A percentile compares a stretch with the other conserved stretches of the same genome.
These are phyloP conservation scores for Fragaria vesca DNA, from an alignment of 306 rosid species.

Conservation along the genomic window DNA sequence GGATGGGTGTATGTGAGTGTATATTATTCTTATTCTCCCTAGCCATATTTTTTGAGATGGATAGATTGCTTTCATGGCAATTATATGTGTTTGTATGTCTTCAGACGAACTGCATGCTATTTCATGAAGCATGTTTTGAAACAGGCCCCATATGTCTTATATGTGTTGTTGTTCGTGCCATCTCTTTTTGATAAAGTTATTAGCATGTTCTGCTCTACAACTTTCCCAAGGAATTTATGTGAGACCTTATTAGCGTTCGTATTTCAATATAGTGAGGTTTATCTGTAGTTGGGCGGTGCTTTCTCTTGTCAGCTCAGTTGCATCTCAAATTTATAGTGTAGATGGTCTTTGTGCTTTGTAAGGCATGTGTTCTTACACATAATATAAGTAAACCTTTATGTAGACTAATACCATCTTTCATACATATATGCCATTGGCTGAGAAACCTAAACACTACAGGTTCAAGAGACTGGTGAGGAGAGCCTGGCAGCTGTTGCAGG, in stretches of 20 bases:
- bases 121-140: conserved; percentile 4
- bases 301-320: not conserved
- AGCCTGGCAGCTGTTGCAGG: conserved; percentile 99
- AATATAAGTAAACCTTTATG: not conserved
- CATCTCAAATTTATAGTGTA: not conserved
- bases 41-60: conserved; percentile 1
- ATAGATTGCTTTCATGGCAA: not conserved
- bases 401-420: not conserved
- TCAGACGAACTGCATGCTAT: not conserved
- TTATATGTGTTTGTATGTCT: conserved; percentile 5
- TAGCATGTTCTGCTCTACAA: not conserved
- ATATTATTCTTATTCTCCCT: not conserved
- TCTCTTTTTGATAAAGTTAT: not conserved
- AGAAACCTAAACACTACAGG: conserved; percentile 39
- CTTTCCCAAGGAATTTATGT: conserved; percentile 4
- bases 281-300: not conserved
- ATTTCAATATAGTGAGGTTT: not conserved
- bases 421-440: conserved; percentile 9
- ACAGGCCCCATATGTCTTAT: not conserved
- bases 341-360: not conserved
- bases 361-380: not conserved
- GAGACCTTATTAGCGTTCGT: not conserved
- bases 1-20: conserved; percentile 3
- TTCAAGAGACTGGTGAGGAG: conserved; percentile 90
- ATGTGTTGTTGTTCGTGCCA: not conserved